Evolutionary conservation across 164 flowering plant genomes (phyloP), one percentile per base, ranked within the genome.

Genomic region (Hamamelis virginiana): DNA sequence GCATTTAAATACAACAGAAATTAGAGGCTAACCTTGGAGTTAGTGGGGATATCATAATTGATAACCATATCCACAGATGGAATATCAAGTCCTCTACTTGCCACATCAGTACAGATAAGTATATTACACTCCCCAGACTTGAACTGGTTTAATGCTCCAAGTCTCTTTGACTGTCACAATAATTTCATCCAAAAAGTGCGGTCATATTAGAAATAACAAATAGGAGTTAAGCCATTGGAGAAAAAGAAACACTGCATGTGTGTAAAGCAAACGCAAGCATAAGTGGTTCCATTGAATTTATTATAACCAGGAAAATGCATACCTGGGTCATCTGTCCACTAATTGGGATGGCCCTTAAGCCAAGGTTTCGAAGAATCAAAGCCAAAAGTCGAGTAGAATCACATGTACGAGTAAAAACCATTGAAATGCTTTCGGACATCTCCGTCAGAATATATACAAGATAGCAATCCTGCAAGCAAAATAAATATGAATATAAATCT

Each of bases 321-420:
- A 91, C 98, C 98, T 92, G 96, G 23, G 74, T 84, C 97, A 95
- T 89, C 33, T 91, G 91, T 46, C 98, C 98, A 79, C 88, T 91
- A 45, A 95, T 89, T 0, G 97, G 94, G 47, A 91, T 89, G 50
- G 97, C 94, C 64, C 84, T 80, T 12, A 91, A 76, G 52, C 94
- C 92, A 86, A 95, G 94, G 67, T 89, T 92, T 22, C 96, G 87
- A 52, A 95, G 88, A 72, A 89, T 62, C 80, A 88, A 78, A 55
- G 94, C 82, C 72, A 95, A 73, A 58, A 91, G 77, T 26, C 81
- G 75, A 44, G 99, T 92, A 27, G 93, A 69, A 45, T 95, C 96
- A 71, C 97, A 87, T 16, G 94, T 92, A 28, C 97, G 89, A 60
- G 97, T 92, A 69, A 95, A 95, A 68, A 95, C 94, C 94, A 92